A percentile compares a stretch with the other conserved stretches of the same genome.
phyloP scores from a whole-genome alignment of 202 grass and related monocot species.

The Alloteropsis angusta region DNA sequence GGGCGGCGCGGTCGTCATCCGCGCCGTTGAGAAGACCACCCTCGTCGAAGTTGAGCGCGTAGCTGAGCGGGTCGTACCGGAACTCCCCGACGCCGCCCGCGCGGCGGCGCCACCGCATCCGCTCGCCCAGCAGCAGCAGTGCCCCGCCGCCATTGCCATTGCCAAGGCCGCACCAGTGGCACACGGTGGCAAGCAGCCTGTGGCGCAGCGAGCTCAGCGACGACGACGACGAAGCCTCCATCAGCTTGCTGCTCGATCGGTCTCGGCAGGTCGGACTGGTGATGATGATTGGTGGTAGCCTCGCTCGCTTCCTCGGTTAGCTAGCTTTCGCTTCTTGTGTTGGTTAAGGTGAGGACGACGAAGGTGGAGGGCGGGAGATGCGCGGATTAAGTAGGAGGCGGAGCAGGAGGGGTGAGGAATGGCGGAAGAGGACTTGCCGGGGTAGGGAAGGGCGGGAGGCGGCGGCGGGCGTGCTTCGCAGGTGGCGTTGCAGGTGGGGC shows the following conservation, averaged over 20 bases:
- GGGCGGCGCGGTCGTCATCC: neutral
- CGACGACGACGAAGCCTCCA: neutral
- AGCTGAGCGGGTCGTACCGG: conserved; percentile 77
- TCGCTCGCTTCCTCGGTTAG: neutral
- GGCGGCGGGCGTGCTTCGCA: neutral
- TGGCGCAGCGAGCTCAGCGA: conserved; percentile 8
- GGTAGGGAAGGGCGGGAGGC: neutral
- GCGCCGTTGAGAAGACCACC: neutral
- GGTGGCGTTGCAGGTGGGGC: neutral
- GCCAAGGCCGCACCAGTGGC: conserved; percentile 24
- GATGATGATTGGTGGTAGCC: too few relatives aligned
- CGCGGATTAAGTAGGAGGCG: neutral
- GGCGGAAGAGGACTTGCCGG: neutral
- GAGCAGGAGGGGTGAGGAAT: neutral
- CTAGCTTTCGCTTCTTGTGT: neutral
- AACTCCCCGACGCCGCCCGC: conserved; percentile 32
- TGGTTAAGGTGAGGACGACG: neutral
- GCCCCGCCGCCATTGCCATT: neutral
- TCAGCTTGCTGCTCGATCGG: neutral
- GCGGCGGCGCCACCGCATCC: conserved; percentile 25
- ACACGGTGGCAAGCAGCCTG: conserved; percentile 23
- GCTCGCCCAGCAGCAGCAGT: neutral
- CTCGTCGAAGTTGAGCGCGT: conserved; percentile 78
- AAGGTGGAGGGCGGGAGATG: neutral
- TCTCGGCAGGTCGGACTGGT: too few relatives aligned